Evolutionary conservation across 805 yeast genomes (phyloP).

Genomic region (Metschnikowia reukaufii): DNA sequence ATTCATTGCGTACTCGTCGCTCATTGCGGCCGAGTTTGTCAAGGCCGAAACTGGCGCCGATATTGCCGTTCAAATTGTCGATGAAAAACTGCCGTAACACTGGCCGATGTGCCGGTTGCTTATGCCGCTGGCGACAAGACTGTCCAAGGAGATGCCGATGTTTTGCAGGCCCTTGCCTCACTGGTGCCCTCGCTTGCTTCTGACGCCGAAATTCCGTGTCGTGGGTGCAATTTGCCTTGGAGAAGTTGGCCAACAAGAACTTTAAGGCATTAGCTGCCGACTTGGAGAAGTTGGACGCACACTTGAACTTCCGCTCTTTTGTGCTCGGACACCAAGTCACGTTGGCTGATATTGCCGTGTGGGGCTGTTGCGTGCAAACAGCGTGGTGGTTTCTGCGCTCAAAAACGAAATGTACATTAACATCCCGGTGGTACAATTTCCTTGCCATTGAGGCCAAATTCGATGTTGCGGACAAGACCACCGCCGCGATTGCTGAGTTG

Average conservation of each 20-base stretch:
- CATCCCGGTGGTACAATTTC: slow-evolving; percentile 84
- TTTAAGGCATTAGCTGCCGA: slow-evolving; percentile 80
- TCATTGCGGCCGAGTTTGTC: slow-evolving; percentile 76
- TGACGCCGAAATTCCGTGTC: slow-evolving; percentile 29
- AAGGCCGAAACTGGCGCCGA: slow-evolving; percentile 51
- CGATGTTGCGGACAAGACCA: slow-evolving; percentile 64
- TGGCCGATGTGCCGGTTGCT: slow-evolving; percentile 46
- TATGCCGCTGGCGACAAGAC: slow-evolving; percentile 46
- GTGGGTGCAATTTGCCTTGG: slow-evolving; percentile 71
- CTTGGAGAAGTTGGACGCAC: slow-evolving; percentile 78
- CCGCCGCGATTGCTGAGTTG: slow-evolving; percentile 69
- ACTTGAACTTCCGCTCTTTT: slow-evolving; percentile 82
- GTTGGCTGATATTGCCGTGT: slow-evolving; percentile 79
- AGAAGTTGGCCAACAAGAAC: slow-evolving; percentile 75
- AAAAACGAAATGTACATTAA: slow-evolving; percentile 82
- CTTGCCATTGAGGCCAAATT: slow-evolving; percentile 61
- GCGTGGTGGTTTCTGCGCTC: slow-evolving; percentile 86
- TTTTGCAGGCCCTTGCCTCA: slow-evolving; percentile 50
- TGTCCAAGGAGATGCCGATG: slow-evolving; percentile 41
- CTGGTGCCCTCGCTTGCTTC: slow-evolving; percentile 48
- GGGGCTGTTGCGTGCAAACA: slow-evolving; percentile 96
- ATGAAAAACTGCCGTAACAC: slow-evolving; percentile 58
- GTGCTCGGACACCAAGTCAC: slow-evolving; percentile 66
- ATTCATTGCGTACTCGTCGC: slow-evolving; percentile 71
- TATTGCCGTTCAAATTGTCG: slow-evolving; percentile 64